Base-by-base conservation (phyloP, 2,329 filamentous ascomycete genomes). In the Neophaeococcomyces aloes region DNA sequence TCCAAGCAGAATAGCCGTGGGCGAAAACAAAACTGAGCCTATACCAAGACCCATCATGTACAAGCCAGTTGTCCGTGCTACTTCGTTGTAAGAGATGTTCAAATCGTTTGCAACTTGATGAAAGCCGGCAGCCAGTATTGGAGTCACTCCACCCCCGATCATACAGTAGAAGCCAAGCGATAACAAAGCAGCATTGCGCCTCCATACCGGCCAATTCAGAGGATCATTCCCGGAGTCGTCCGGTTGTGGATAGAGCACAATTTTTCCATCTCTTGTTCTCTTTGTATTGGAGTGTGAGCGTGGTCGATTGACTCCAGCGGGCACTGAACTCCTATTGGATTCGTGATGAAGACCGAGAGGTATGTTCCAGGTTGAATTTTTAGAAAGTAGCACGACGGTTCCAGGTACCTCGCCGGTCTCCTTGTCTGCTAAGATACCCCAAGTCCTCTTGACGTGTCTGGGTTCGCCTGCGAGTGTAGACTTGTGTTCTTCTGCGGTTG, bases 41-140 rank as follows among this genome's bases (percentile, higher is more conserved):
- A 95, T 56, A 1, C 88, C 89, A 30, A 96, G 67, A 0, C 91
- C 91, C 75, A 94, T 73, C 88, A 96, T 95, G 66, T 86, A 95
- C 11, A 95, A 66, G 1, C 88, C 88, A 0, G 88, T 94, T 0
- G 89, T 96, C 45, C 94, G 70, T 2, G 89, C 81, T 3, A 95
- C 86, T 40, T 75, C 65, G 23, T 86, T 75, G 13, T 83, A 77
- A 0, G 76, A 70, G 17, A 94, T 76, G 47, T 73, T 48, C 58
- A 83, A 81, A 2, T 72, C 74, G 1, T 70, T 51, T 1, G 87
- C 81, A 10, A 96, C 83, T 33, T 93, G 70, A 25, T 79, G 80
- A 67, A 95, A 96, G 10, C 87, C 89, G 7, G 91, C 89, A 0
- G 89, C 88, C 14, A 96, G 72, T 23, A 95, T 70, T 0, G 91